Conservation (phyloP, 352 stramenopile genomes). For the Globisporangium nagaii region DNA sequence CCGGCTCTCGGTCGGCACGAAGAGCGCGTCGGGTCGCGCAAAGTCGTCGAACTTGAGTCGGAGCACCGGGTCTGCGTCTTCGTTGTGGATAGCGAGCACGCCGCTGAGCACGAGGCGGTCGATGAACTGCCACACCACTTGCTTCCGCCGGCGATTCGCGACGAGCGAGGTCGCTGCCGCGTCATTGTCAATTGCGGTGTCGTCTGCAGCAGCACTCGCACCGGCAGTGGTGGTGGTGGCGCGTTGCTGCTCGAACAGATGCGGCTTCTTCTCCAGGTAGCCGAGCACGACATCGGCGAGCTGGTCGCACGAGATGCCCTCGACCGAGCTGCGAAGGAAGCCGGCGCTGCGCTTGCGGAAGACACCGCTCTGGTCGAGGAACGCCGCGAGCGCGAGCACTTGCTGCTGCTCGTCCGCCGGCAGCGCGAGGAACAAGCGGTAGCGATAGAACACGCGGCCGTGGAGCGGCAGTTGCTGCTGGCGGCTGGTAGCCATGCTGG, state of each 20-base stretch:
- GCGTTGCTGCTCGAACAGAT: neutral
- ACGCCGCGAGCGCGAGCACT: neutral
- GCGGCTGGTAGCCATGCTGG: no score
- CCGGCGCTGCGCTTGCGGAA: neutral
- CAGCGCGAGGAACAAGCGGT: neutral
- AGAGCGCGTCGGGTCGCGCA: neutral
- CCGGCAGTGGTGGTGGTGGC: neutral
- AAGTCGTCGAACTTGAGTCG: constrained; percentile 5
- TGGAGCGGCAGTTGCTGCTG: no score
- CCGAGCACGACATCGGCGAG: neutral
- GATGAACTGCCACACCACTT: neutral
- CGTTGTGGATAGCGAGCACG: constrained; percentile 3
- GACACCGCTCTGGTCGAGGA: neutral
- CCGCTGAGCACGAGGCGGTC: constrained; percentile 5
- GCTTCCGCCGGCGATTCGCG: neutral
- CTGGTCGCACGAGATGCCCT: neutral
- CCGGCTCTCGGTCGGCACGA: neutral
- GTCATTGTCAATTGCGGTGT: no score
- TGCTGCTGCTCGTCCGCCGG: neutral
- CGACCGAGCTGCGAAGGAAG: neutral
- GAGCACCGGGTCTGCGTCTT: neutral
- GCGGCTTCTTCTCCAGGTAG: neutral
- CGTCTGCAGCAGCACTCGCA: neutral
- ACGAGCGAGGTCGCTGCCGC: neutral
- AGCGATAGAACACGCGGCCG: neutral